Evolutionary conservation across 2,329 filamentous ascomycete species (phyloP), one percentile per base, ranked within the genome.

Genomic region (Stenocarpella maydis): DNA sequence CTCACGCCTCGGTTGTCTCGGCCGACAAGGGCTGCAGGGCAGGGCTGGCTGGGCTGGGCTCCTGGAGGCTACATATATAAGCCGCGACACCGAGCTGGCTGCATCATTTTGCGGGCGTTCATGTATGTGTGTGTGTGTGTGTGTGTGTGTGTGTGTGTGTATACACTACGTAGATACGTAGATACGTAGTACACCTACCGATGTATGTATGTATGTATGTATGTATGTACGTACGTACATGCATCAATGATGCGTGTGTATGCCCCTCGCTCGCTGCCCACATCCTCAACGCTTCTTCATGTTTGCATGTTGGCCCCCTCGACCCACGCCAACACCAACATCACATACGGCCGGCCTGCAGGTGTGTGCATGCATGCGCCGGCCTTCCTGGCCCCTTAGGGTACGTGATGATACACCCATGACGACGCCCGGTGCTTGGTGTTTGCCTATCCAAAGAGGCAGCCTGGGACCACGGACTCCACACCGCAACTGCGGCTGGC

Each of bases 401-500:
- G 41, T 7, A 63, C 28, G 17, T 43, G 58, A 63, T 43, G 58
- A 63, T 49, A n/a, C 28, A 26, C n/a, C 41, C 58, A 63, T 63
- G 58, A 63, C 58, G 58, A 37, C 49, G 58, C 41, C 28, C 5
- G 43, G 43, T 26, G 53, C 34, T 55, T 55, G 53, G 19, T 61
- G 55, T 21, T 39, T 55, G 34, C 53, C 28, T n/a, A 17, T 43
- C 37, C 26, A 61, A 47, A 34, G 58, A 63, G 58, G 58, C 58
- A 63, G 58, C 58, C 58, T 37, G 55, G 31, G n/a, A n/a, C n/a
- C n/a, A n/a, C n/a, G n/a, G n/a, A n/a, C n/a, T n/a, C 9, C 65
- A 67, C 58, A 63, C 65, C 65, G 65, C 65, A 67, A 67, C 28
- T 67, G 39, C 55, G 64, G 41, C 64, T 49, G 52, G 28, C 19